Base-by-base conservation (phyloP, 257 asterid genomes). In the Fraxinus pennsylvanica region DNA sequence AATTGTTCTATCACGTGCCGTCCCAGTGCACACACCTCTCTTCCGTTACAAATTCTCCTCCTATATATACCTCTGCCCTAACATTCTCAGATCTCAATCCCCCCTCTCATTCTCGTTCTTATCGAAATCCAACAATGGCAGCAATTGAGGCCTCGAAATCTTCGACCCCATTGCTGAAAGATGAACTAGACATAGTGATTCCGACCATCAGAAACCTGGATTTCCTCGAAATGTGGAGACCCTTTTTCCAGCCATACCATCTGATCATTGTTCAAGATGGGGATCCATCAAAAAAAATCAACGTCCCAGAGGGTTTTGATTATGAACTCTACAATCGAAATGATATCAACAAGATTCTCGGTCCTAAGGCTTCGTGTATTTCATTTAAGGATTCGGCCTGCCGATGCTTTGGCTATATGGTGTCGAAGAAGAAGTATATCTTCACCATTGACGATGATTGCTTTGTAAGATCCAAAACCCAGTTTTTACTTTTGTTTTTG, bases 371-470 rank as follows among this genome's bases (percentile, higher is more conserved):
- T 19, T 71, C 66, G 67, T 86, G 90, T 81, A 86, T 86, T 71
- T 86, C 88, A 52, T 86, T 86, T 74, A 86, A 86, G 86, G 90
- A 84, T n/a, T 84, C 86, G 6, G 90, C 88, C 52, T 86, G 86
- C 80, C 86, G 90, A 39, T 86, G 90, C 86, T 86, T 86, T 12
- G 90, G 90, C 1, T 86, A 74, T 79, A 8, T 86, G 82, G 86
- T 86, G 27, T 86, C 88, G 6, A 86, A 86, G 76, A 86, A 86
- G 85, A 84, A 86, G 85, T 86, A 86, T 74, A 82, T 86, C 75
- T 86, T 77, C 85, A 86, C 90, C 76, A 86, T 86, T 15, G 90
- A 86, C n/a, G 90, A 86, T 69, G 88, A 86, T 73, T 86, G 90
- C 84, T 86, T 84, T 50, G 90, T 86, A 79, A 84, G 90, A 32